A percentile compares a stretch with the other conserved stretches of the same genome.
phyloP scores from a whole-genome alignment of 805 yeast species.

The Candida sithepensis region DNA sequence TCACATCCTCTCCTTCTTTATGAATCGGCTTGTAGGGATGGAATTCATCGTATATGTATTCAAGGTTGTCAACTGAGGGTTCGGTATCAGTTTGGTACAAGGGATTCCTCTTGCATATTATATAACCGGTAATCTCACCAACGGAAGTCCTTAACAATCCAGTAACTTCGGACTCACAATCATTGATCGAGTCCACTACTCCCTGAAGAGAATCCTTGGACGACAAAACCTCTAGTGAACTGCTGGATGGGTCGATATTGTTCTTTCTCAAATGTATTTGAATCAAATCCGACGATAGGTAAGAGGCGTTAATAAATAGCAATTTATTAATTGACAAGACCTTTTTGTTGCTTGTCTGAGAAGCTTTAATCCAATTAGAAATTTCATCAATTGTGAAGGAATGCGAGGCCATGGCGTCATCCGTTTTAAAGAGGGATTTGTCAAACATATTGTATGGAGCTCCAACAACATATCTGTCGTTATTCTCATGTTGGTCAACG shows the following conservation, averaged over 20 bases:
- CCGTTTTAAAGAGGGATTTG: slow-evolving; percentile 37
- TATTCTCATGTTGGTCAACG: slow-evolving; percentile 69
- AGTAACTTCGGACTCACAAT: slow-evolving; percentile 43
- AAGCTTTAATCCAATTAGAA: slow-evolving; percentile 37
- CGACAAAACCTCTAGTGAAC: slow-evolving; percentile 29
- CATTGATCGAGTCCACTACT: slow-evolving; percentile 42
- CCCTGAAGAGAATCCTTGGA: slow-evolving; percentile 25
- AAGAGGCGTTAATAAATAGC: slow-evolving; percentile 63
- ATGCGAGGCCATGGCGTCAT: slow-evolving; percentile 3
- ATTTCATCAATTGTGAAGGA: slow-evolving; percentile 32
- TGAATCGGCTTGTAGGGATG: slow-evolving; percentile 48
- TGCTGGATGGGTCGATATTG: slow-evolving; percentile 40
- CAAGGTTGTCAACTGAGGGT: slow-evolving; percentile 30
- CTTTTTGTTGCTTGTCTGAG: slow-evolving; percentile 36
- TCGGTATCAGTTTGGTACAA: slow-evolving; percentile 40
- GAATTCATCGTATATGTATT: slow-evolving; percentile 49
- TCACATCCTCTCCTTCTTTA: slow-evolving; percentile 26
- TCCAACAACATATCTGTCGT: slow-evolving; percentile 68
- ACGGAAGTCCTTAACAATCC: slow-evolving; percentile 32
- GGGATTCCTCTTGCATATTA: slow-evolving; percentile 59
- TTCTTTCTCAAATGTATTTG: slow-evolving; percentile 48
- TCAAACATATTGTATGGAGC: slow-evolving; percentile 65
- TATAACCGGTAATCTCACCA: slow-evolving; percentile 50
- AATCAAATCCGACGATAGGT: slow-evolving; percentile 74
- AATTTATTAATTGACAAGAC: slow-evolving; percentile 65